Base-by-base conservation (phyloP, 2,329 filamentous ascomycete species). In the Talaromyces pinophilus region DNA sequence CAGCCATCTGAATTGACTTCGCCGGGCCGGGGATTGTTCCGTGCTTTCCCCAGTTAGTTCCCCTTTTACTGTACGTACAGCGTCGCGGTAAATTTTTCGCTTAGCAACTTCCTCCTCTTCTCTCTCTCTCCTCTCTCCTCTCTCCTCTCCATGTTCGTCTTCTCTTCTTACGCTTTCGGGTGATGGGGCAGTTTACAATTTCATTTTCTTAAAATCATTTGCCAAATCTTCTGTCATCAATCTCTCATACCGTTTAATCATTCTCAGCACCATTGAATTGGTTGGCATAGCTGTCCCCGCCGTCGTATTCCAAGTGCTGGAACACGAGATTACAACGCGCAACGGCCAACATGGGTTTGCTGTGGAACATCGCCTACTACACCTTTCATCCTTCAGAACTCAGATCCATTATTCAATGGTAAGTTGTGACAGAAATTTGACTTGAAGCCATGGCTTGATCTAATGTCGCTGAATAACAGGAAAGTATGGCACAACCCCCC, bases 401-500 rank as follows among this genome's bases (percentile, higher is more conserved):
- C 77, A 88, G 92, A 75, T 85, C 90, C 57, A 92, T 97, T 69
- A 84, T 96, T 69, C 93, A 97, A 89, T 97, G 93, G 93, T 95
- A 84, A 72, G 83, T 74, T 17, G 46, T 60, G 13, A 40, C 3
- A 10, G 28, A 22, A 38, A 17, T 8, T 25, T 19, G 19, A 17
- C 54, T 57, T 30, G 5, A 50, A 59, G 28, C 33, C 63, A 67
- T 33, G 22, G 65, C 35, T 28, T 19, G 38, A 19, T 33, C 35
- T 48, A 30, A 44, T 30, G 13, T 40, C 28, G 19, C 19, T 46
- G 6, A n/a, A 15, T 22, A 33, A 59, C 75, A 97, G 93, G 93
- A 97, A 96, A 83, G 83, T 96, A 72, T 98, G 93, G 93, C 95
- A 98, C 82, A 92, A 96, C 70, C 90, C 95, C 13, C 92, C 97